phyloP scores from a whole-genome alignment of 164 flowering plant genomes.

The Protea cynaroides region DNA sequence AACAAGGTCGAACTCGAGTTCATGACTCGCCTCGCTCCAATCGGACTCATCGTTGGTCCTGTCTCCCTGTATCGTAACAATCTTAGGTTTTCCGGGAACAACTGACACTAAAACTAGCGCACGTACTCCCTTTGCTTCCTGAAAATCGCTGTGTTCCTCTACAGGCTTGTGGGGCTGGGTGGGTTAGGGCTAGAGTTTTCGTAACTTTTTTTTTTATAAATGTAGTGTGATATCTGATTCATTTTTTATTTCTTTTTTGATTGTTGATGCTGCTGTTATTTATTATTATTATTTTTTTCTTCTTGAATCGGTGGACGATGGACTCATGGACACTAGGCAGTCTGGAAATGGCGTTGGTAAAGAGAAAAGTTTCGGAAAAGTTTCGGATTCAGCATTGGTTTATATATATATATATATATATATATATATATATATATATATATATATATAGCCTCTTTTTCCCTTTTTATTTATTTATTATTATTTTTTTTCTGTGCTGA shows the following conservation, averaged over 20 bases:
- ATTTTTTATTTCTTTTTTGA: too few species aligned
- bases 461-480: too few species aligned
- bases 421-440: too few species aligned
- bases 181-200: too few species aligned
- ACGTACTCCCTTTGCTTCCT: constrained; percentile 13
- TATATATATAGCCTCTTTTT: too few species aligned
- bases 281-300: too few species aligned
- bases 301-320: not conserved
- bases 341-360: not conserved
- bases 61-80: constrained; percentile 9
- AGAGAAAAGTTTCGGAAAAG: not conserved
- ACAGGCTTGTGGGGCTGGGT: too few species aligned
- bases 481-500: too few species aligned
- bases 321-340: constrained; percentile 10
- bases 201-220: not conserved
- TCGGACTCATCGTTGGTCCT: not conserved
- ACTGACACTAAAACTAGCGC: constrained; percentile 17
- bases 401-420: too few species aligned
- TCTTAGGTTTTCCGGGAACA: constrained; percentile 7
- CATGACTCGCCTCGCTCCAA: not conserved
- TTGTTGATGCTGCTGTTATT: too few species aligned
- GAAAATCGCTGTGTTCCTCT: not conserved
- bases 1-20: not conserved
- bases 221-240: too few species aligned
- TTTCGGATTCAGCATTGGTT: not conserved